Conservation (phyloP, 495 filamentous ascomycete genomes). For the Glarea lozoyensis region DNA sequence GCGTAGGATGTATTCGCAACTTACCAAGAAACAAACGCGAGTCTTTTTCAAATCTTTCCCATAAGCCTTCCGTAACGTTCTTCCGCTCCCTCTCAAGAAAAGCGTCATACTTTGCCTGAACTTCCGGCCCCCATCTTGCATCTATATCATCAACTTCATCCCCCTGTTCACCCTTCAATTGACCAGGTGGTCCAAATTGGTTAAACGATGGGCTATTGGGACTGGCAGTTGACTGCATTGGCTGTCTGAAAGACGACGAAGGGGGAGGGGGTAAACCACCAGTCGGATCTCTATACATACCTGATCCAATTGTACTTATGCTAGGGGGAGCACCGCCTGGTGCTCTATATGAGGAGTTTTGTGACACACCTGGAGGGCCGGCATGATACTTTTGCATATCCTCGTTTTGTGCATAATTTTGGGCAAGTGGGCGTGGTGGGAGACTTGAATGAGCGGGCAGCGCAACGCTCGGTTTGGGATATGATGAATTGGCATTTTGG, state of each 20-base stretch:
- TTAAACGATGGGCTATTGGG: constrained; percentile 19
- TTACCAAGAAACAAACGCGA: constrained; percentile 89
- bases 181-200: constrained; percentile 8
- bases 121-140: constrained; percentile 46
- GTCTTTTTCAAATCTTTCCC: constrained; percentile 83
- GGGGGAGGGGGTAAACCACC: constrained; percentile 53
- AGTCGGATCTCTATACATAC: constrained; percentile 40
- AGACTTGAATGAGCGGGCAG: constrained; percentile 30
- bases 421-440: constrained; percentile 25
- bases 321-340: constrained; percentile 25
- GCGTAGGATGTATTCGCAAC: constrained; percentile 32
- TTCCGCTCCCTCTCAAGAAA: constrained; percentile 72
- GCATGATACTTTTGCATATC: constrained; percentile 21
- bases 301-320: constrained; percentile 40
- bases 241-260: constrained; percentile 36
- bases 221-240: constrained; percentile 15
- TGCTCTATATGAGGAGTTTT: too few relatives aligned
- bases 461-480: constrained; percentile 26
- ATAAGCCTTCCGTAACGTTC: constrained; percentile 81
- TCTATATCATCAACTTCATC: constrained; percentile 15
- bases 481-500: constrained; percentile 28
- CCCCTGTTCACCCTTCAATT: constrained; percentile 6
- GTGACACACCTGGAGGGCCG: constrained; percentile 22
- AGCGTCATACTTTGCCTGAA: constrained; percentile 69
- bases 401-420: constrained; percentile 38